Base-by-base conservation (phyloP, 2,329 filamentous ascomycete species). In the Epichloe sibirici region DNA sequence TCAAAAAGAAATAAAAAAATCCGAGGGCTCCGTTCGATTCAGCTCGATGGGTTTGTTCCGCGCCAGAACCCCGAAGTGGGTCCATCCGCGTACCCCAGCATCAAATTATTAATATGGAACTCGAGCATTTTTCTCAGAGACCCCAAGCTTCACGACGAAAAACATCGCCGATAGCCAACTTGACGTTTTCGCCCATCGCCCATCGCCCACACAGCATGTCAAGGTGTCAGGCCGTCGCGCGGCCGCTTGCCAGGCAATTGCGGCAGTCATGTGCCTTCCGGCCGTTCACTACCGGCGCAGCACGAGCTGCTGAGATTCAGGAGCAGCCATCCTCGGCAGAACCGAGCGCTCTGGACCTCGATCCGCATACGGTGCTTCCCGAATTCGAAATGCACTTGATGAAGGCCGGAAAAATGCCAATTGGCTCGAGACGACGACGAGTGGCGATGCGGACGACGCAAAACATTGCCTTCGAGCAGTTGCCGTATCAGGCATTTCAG, bases 401-500 rank as follows among this genome's bases (percentile, higher is more conserved):
- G 63, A 80, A 79, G 64, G 72, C 78, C 58, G 85, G 87, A 51
- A 76, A 82, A 45, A 76, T 80, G 56, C 89, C 88, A 50, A 74
- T 95, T 61, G 90, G 90, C 49, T 95, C 90, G 45, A 83, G 90
- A 61, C 82, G 90, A 74, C 85, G 90, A 57, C 85, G 91, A 65
- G 80, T 82, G 31, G 86, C 86, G 31, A 68, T 90, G 55, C 81
- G 77, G 62, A 79, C 73, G 61, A 78, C 73, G 39, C 71, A 77
- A 56, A 78, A 85, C 62, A 73, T 95, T 48, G 89, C 90, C 28
- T 96, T 98, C 65, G 89, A 95, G 73, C 86, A 91, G 66, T 74
- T 98, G 59, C 93, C 93, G 17, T 98, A 94, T 72, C 91, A 97
- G 76, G 93, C 88, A 70, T 98, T 97, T 74, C 93, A 98, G 71